These are phyloP conservation scores for Thielaviopsis ethacetica DNA, from an alignment of 2,329 filamentous ascomycete genomes.

Conservation along the genomic window DNA sequence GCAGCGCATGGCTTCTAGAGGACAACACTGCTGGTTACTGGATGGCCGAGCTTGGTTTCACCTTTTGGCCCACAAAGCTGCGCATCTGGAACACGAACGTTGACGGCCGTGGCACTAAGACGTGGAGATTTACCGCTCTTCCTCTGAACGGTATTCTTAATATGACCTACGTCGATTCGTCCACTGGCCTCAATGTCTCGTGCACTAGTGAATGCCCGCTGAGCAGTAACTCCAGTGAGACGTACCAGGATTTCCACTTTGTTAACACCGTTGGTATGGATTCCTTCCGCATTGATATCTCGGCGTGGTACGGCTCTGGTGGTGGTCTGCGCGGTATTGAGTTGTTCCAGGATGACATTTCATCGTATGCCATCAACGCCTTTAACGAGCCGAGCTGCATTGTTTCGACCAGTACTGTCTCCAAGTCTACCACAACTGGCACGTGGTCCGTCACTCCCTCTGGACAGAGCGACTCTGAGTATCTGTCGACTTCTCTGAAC, in stretches of 20 bases:
- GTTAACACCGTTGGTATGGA: slow-evolving; percentile 81
- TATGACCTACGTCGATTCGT: slow-evolving; percentile 72
- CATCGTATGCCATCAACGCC: slow-evolving; percentile 64
- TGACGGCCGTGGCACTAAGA: slow-evolving; percentile 72
- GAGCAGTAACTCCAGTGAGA: slow-evolving; percentile 45
- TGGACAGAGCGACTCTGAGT: slow-evolving; percentile 51
- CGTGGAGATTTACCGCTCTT: slow-evolving; percentile 71
- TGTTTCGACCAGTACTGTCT: slow-evolving; percentile 36
- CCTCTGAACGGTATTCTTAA: slow-evolving; percentile 92
- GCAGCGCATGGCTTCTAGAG: slow-evolving; percentile 61
- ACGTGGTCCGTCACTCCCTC: slow-evolving; percentile 58
- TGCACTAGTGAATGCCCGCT: slow-evolving; percentile 82
- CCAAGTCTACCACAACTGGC: slow-evolving; percentile 53
- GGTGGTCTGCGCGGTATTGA: slow-evolving; percentile 77
- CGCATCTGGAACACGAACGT: slow-evolving; percentile 76
- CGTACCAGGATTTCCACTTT: slow-evolving; percentile 81
- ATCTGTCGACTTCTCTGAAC: slow-evolving; percentile 44
- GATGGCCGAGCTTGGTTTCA: slow-evolving; percentile 68
- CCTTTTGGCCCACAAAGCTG: slow-evolving; percentile 73
- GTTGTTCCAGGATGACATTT: slow-evolving; percentile 72
- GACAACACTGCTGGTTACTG: slow-evolving; percentile 66
- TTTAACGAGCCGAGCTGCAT: slow-evolving; percentile 83
- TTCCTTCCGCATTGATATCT: slow-evolving; percentile 69
- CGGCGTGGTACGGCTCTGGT: slow-evolving; percentile 71
- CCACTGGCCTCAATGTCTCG: slow-evolving; percentile 45